Evolutionary conservation across 371 early-diverging fungal species (phyloP), one percentile per base, ranked within the genome.

Genomic region (Mucor saturninus): DNA sequence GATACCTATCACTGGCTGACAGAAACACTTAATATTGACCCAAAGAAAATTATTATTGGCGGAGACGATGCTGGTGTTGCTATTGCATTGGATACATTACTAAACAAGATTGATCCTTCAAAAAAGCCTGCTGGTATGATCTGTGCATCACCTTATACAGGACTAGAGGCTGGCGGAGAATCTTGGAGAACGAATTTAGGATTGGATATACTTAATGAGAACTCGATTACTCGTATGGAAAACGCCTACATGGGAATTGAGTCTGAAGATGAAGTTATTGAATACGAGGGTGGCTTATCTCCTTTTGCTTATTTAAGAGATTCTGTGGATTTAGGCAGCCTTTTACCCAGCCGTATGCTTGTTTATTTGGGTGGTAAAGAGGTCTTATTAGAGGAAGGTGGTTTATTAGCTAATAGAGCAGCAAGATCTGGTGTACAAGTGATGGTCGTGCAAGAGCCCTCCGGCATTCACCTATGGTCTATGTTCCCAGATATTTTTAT

Each of bases 71-170:
- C 69, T 2, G 80, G 80, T 50, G 77, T 62, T 6, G 76, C 75
- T 10, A 54, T 76, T 54, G 69, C 64, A 3, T 38, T 79, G 8
- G 80, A 79, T 26, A 57, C 76, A 28, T 64, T 79, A 21, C 55
- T 71, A 46, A 39, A 54, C 2, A 68, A 70, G 37, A 64, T 65
- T n/a, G 38, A 46, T 9, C 43, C 35, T 35, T 49, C 54, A 32
- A 54, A 59, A n/a, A 63, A 59, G 10, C 75, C 75, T 35, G 70
- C 59, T 26, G 75, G 65, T 14, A 49, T 76, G 52, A 68, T 81
- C 32, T 70, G 71, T 59, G 73, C 70, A 9, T 81, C 78, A 0
- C 81, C 81, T 8, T 81, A 81, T 42, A 78, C 71, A 0, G 81
- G 81, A 11, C 30, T 73, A 11, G 81, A 81, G 58, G 75, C 75